Evolutionary conservation across 1,284 basidiomycete genomes (phyloP), one percentile per base, ranked within the genome.

Genomic region (Schizophyllum commune): DNA sequence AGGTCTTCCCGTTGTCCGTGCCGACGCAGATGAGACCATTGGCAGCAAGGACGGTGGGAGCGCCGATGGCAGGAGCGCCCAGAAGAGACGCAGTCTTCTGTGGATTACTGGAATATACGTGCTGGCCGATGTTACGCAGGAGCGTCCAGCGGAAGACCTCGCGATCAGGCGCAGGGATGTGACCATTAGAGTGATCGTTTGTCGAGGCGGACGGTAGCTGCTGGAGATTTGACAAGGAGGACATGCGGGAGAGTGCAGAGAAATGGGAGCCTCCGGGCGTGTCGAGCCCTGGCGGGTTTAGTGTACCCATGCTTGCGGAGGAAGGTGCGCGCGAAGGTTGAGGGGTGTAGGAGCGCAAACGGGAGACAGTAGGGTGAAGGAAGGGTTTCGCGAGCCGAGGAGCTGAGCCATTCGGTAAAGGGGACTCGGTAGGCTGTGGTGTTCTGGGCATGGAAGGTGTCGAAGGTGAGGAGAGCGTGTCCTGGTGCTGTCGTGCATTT

Each of bases 21-120:
- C 97, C 97, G 4, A 98, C 79, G 63, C 94, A 98, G 39, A 99
- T 85, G 63, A 97, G 76, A 0, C 95, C 96, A 66, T 92, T 92
- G 9, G 91, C 90, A 8, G 91, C 87, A 61, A 98, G 74, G 11
- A 92, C 91, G 0, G 89, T 93, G 0, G 96, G 94, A 0, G 75
- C 76, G 0, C 91, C 91, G 19, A 81, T 69, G 4, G 76, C 70
- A 4, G 82, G 75, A 1, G 82, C 74, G 0, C 85, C 87, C 8
- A 92, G 77, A 2, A 90, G 67, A 21, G 84, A 76, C 9, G 84
- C 80, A 17, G 82, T 82, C 67, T 89, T 92, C 66, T 78, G 80
- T 61, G 79, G 81, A 19, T 75, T 77, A 61, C 71, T 82, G 52
- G 74, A 78, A 73, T 77, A 94, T 65, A 83, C 74, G 62, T 78